Evolutionary conservation across 2,329 filamentous ascomycete genomes (phyloP), one percentile per base, ranked within the genome.

Genomic region (Ophiostoma sp.): DNA sequence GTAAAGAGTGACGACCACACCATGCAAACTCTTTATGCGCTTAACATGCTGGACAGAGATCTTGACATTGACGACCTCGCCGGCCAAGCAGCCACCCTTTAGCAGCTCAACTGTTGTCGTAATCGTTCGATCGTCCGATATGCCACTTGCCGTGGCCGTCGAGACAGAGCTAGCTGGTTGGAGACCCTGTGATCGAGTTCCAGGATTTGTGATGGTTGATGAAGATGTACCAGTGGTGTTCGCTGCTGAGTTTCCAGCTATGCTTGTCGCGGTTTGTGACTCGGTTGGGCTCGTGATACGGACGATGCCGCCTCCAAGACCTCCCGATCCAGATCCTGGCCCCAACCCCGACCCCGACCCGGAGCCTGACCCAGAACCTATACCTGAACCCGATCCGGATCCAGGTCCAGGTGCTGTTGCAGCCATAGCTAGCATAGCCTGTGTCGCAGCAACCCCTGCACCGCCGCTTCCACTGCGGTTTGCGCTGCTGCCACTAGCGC

Each of bases 1-100:
- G 76, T 96, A 97, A 8, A 99, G 81, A 1, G 95, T 98, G 63
- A 97, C 87, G 70, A 98, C 95, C 64, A 98, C 90, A 7, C 95
- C 94, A 73, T 94, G 91, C 79, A 97, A 84, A 76, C 93, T 98
- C 79, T 94, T 92, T 75, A 98, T 87, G 69, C 88, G 85, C 77
- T 96, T 96, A 70, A 90, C 94, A 76, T 98, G 95, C 72, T 92
- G 89, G 70, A 99, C 88, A 0, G 85, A 87, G 66, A 98, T 88
- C 74, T 87, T 89, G 67, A 98, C 84, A 0, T 91, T 88, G 60
- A 98, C 82, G 38, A 85, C 86, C 73, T 98, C 95, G 16, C 95
- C 95, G 0, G 93, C 89, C 14, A 98, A 81, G 75, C 90, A 96
- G 18, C 93, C 95, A 12, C 91, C 90, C 75, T 89, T 91, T 44